These are phyloP conservation scores for Candida sonorensis DNA, from an alignment of 805 yeast genomes.

Conservation along the genomic window DNA sequence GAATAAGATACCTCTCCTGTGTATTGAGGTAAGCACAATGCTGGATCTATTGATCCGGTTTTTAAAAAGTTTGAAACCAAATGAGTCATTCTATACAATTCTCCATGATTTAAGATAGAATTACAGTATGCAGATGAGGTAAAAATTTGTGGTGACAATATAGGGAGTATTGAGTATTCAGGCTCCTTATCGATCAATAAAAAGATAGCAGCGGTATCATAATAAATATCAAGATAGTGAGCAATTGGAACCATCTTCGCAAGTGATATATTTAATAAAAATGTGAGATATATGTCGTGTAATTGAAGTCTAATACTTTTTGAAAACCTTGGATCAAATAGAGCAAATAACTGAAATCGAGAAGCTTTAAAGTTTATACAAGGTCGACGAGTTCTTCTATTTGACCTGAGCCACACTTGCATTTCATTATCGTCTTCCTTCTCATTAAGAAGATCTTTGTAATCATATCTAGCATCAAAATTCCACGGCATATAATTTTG, in stretches of 20 bases:
- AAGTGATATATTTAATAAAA: slow-evolving; percentile 51
- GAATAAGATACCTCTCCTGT: slow-evolving; percentile 30
- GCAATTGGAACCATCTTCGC: slow-evolving; percentile 56
- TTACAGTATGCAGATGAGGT: slow-evolving; percentile 82
- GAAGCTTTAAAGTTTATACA: slow-evolving; percentile 39
- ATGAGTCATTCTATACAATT: slow-evolving; percentile 54
- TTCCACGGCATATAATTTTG: slow-evolving; percentile 17
- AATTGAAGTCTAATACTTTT: slow-evolving; percentile 49
- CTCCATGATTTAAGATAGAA: slow-evolving; percentile 56
- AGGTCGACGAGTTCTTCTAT: too few relatives aligned
- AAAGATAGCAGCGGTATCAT: slow-evolving; percentile 63
- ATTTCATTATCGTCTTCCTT: too few relatives aligned
- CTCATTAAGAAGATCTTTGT: too few relatives aligned
- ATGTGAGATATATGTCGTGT: slow-evolving; percentile 61
- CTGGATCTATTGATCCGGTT: slow-evolving; percentile 34
- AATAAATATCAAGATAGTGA: slow-evolving; percentile 81
- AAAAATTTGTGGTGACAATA: slow-evolving; percentile 77
- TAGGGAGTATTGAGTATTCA: slow-evolving; percentile 66
- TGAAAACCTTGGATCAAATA: slow-evolving; percentile 70
- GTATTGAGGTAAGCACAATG: slow-evolving; percentile 12
- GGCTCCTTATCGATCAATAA: slow-evolving; percentile 80
- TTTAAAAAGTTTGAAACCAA: slow-evolving; percentile 59
- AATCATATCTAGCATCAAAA: too few relatives aligned
- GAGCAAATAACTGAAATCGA: slow-evolving; percentile 52
- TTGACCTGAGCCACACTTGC: too few relatives aligned